These are phyloP conservation scores for Porcisia deanei DNA, from an alignment of 208 protist genomes.

Conservation along the genomic window DNA sequence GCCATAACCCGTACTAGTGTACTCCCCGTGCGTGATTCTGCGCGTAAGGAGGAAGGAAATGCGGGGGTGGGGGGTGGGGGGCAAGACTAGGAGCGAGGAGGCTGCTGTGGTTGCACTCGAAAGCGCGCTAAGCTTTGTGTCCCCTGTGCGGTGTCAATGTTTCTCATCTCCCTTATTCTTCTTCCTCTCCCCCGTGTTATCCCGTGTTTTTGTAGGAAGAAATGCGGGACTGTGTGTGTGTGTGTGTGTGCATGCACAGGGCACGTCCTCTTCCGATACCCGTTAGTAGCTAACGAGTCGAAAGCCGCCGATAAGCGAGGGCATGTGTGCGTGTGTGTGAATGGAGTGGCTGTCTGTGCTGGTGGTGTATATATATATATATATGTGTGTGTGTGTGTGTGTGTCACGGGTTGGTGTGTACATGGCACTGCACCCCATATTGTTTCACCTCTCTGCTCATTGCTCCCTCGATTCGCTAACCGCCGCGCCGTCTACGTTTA, in stretches of 20 bases:
- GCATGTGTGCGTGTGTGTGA: background rate
- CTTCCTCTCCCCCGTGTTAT: background rate
- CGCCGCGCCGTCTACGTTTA: background rate
- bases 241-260: too few species aligned
- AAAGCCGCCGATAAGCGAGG: background rate
- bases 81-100: too few species aligned
- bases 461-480: background rate
- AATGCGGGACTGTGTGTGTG: background rate
- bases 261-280: slow-evolving; percentile 3
- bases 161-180: background rate
- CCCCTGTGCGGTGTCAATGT: background rate
- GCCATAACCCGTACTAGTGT: slow-evolving; percentile 86
- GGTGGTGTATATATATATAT: too few species aligned
- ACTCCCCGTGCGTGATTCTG: background rate
- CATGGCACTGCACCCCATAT: background rate
- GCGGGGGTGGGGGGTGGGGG: background rate
- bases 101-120: background rate
- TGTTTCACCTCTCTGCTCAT: background rate
- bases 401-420: background rate
- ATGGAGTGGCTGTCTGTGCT: too few species aligned
- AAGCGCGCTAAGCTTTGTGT: background rate
- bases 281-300: slow-evolving; percentile 5
- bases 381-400: too few species aligned
- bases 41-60: background rate
- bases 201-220: slow-evolving; percentile 1